These are phyloP conservation scores for Hibiscus trionum DNA, from an alignment of 345 rosid genomes.

Conservation along the genomic window DNA sequence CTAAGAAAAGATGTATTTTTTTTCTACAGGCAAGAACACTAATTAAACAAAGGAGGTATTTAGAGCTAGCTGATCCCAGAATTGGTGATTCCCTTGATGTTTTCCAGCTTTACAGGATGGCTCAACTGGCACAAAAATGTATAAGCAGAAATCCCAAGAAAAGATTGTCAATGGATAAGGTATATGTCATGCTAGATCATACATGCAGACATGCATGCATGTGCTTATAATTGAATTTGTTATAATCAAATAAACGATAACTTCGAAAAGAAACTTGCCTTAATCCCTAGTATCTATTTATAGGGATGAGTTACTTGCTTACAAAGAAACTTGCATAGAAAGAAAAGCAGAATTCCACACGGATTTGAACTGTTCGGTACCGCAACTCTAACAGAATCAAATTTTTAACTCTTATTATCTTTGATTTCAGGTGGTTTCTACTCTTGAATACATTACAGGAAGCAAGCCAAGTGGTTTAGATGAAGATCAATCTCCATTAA, in stretches of 20 bases:
- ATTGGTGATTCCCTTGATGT: constrained; percentile 18
- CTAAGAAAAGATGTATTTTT: neutral
- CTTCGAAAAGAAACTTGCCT: too few species aligned
- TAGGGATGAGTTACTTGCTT: too few species aligned
- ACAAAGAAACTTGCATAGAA: too few species aligned
- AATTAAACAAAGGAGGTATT: constrained; percentile 21
- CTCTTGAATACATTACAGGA: constrained; percentile 23
- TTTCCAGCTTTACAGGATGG: constrained; percentile 29
- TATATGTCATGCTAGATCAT: constrained; percentile 3
- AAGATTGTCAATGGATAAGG: constrained; percentile 31
- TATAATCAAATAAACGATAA: too few species aligned
- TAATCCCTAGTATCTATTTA: too few species aligned
- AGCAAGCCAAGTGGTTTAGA: constrained; percentile 4
- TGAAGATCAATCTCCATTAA: constrained; percentile 7
- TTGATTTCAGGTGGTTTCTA: constrained; percentile 22
- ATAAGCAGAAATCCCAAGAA: constrained; percentile 21
- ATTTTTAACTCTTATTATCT: neutral
- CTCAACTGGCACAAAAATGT: constrained; percentile 25
- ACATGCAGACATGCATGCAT: neutral
- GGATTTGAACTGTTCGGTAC: too few species aligned
- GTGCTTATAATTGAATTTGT: neutral
- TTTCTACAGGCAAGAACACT: constrained; percentile 29
- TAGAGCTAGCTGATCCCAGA: constrained; percentile 21
- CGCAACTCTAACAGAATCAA: too few species aligned
- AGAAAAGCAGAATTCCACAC: too few species aligned